Base-by-base conservation (phyloP, 805 yeast species). In the Candida anglica region DNA sequence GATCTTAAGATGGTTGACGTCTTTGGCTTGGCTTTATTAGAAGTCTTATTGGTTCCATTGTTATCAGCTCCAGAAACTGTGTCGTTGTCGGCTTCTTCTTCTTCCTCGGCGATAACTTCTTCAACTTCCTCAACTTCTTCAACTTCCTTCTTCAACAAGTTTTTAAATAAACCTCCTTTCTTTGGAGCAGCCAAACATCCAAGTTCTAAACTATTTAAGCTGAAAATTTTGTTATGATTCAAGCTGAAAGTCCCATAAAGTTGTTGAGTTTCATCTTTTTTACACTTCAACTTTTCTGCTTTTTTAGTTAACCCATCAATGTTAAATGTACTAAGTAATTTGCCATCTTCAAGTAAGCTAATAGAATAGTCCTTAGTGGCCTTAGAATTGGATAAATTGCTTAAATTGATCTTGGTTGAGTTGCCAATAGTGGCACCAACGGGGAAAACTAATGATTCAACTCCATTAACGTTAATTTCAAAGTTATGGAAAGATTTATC, bases 401-500 rank as follows among this genome's bases (percentile, higher is more conserved):
- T 61, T 4, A 75, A 41, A 25, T 63, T 57, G n/a, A 76, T 34
- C 19, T 50, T 48, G 4, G 62, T 47, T 1, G 55, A 41, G 11
- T 52, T 48, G 3, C 58, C 66, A 28, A 69, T 60, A 2, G 41
- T 31, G 0, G 77, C 47, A 0, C 83, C 81, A 24, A 46, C 58
- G 7, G 70, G 61, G 51, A 80, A 81, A 1, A 79, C 58, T 10
- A 48, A 31, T 1, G 46, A 48, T 5, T 47, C 50, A 3, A 47
- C 46, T 2, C 51, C 63, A 19, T 56, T 48, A 20, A 52, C 52
- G 14, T 34, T 48, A 6, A 74, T 44, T 21, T 67, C 68, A 49
- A 70, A 83, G 35, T 70, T 69, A 42, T 63, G 71, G 27, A 71
- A 49, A 0, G 79, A 56, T 36, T 71, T 71, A 36, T 86, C 94